Base-by-base conservation (phyloP, 2,329 filamentous ascomycete species). In the Periconia sp. region DNA sequence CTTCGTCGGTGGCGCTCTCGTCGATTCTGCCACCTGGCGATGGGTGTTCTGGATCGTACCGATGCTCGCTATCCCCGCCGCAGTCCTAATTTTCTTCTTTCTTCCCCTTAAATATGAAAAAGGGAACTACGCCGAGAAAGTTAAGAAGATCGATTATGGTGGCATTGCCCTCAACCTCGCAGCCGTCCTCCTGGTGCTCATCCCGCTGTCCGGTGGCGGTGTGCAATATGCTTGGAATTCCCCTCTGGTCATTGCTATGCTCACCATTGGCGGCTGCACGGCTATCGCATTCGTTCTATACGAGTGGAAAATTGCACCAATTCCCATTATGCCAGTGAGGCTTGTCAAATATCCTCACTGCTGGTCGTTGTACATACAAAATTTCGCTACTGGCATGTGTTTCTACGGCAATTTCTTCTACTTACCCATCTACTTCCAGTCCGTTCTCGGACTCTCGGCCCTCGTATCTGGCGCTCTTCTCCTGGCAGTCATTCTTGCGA, bases 21-120 rank as follows among this genome's bases (percentile, higher is more conserved):
- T 89, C 16, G 89, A 86, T 0, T 88, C 81, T 63, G 75, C 76
- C 8, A 80, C 78, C 1, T 91, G 87, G 87, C 77, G 85, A 15
- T 79, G 80, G 25, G 87, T 89, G 38, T 89, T 89, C 71, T 89
- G 85, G 82, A 74, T 90, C 0, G 86, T 89, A 59, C 81, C 83
- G 0, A 85, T 78, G 0, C 75, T 89, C 11, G 83, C 82, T 0
- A 83, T 78, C 3, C 58, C 78, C 0, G 83, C 80, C 0, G 72
- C 77, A 1, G 19, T 83, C 0, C 75, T 83, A 0, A 76, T 86
- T 16, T 79, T 81, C 50, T 81, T 88, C 54, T 71, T 88, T 15
- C 75, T 89, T 5, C 84, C 84, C 0, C 74, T 75, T 4, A 55
- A 75, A 32, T 25, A 47, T 24, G 40, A 43, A 26, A 39, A 23